A percentile compares a stretch with the other conserved stretches of the same genome.
phyloP scores from a whole-genome alignment of 495 filamentous ascomycete species.

The Penicillium fimorum region DNA sequence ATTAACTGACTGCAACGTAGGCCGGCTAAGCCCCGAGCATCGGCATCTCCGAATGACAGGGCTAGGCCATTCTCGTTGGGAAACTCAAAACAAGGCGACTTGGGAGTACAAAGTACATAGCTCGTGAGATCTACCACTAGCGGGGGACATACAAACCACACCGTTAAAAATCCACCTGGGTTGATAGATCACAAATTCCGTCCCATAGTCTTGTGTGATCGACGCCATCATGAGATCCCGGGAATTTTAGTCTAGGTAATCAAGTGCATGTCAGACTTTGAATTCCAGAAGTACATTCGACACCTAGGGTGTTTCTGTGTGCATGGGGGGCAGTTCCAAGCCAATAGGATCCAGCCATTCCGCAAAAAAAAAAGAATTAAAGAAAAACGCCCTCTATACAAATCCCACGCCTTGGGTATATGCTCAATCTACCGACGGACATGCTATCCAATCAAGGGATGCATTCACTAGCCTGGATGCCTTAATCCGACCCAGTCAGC shows the following conservation, averaged over 20 bases:
- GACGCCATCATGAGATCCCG: conserved; percentile 3
- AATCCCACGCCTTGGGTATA: conserved; percentile 10
- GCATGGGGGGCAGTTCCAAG: neutral
- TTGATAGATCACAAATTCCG: conserved; percentile 22
- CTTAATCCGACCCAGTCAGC: conserved; percentile 51
- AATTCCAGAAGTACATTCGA: conserved; percentile 7
- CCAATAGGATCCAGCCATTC: conserved; percentile 10
- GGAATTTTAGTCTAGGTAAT: neutral
- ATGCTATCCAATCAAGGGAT: neutral
- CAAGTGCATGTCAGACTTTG: neutral
- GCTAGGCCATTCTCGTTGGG: neutral
- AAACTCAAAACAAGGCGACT: neutral
- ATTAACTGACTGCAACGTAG: neutral
- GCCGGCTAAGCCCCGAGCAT: neutral
- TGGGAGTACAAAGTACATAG: neutral
- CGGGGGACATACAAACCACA: conserved; percentile 6
- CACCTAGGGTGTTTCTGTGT: conserved; percentile 2
- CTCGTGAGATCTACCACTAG: conserved; percentile 9
- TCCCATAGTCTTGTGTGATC: neutral
- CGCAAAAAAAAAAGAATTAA: neutral
- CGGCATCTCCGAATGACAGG: conserved; percentile 1
- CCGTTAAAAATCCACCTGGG: conserved; percentile 27
- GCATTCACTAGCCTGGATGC: neutral
- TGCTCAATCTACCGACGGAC: conserved; percentile 1
- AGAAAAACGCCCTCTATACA: conserved; percentile 16